These are phyloP conservation scores for Camelina sativa DNA, from an alignment of 345 rosid species.

Conservation along the genomic window DNA sequence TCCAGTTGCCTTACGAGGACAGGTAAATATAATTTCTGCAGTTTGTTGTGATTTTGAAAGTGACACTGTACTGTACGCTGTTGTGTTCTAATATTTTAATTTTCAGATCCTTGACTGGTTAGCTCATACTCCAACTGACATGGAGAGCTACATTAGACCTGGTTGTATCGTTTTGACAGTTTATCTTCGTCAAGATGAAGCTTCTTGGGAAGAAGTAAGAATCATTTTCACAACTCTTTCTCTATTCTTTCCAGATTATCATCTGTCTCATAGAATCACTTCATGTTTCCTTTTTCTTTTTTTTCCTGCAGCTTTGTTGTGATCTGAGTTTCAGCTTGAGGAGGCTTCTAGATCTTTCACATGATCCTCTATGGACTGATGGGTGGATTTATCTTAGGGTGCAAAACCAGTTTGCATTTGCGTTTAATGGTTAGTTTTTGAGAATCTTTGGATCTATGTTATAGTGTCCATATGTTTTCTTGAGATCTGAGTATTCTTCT, in stretches of 20 bases:
- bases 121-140: constrained; percentile 90
- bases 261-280: constrained; percentile 34
- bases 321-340: constrained; percentile 76
- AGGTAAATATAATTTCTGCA: constrained; percentile 53
- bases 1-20: constrained; percentile 77
- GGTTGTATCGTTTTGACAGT: constrained; percentile 87
- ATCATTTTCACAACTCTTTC: background rate
- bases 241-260: constrained; percentile 3
- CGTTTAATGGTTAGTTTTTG: constrained; percentile 63
- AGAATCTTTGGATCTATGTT: constrained; percentile 12
- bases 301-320: constrained; percentile 61
- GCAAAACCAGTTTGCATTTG: constrained; percentile 84
- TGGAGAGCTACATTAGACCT: constrained; percentile 98
- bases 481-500: constrained; percentile 26
- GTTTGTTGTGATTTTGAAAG: constrained; percentile 24
- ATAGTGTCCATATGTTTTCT: background rate
- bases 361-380: constrained; percentile 77
- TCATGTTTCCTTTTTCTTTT: background rate
- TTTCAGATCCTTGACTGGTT: constrained; percentile 93
- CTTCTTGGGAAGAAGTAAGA: constrained; percentile 89
- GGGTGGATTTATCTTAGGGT: constrained; percentile 85
- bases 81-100: constrained; percentile 24
- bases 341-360: constrained; percentile 75
- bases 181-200: constrained; percentile 84
- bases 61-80: constrained; percentile 21